Evolutionary conservation across 495 filamentous ascomycete genomes (phyloP), one percentile per base, ranked within the genome.

Genomic region (Niebla homalea): DNA sequence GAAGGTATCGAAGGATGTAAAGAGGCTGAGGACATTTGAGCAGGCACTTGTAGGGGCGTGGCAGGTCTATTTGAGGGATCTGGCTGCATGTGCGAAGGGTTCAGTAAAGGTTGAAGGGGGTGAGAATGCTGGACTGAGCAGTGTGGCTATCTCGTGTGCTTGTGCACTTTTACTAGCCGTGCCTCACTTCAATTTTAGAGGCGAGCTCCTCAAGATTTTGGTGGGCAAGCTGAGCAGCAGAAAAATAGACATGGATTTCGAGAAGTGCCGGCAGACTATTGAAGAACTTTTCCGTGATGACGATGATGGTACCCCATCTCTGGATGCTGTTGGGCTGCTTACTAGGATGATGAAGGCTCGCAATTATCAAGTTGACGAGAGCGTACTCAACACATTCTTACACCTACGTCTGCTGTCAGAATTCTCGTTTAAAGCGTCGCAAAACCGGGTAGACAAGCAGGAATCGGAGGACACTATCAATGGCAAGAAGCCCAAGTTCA

Each of bases 171-270:
- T 98, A 29, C 69, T 77, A 12, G 69, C 79, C 1, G 87, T 94
- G 5, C 86, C 92, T 11, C 93, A 98, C 68, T 98, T 98, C 77
- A 98, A 98, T 67, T 95, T 92, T 65, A 77, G 93, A 7, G 72
- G 70, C 25, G 93, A 97, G 26, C 69, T 98, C 23, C 64, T 97
- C 36, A 85, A 85, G 67, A 87, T 97, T 37, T 59, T 98, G 29
- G 78, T 94, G 32, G 80, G 82, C 55, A 89, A 89, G 47, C 71
- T 97, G 8, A 85, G 86, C 57, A 70, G 66, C 25, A 77, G 74
- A 55, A 75, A 71, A 21, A 59, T 81, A 0, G 85, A 94, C 60
- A 71, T 69, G 1, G 81, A 89, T 40, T 89, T 85, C 47, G 55
- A 75, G 57, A 92, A 85, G 62, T 94, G 89, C 61, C 75, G 80